Evolutionary conservation across 768 basidiomycete genomes (phyloP).

Genomic region (Gloeostereum incarnatum): DNA sequence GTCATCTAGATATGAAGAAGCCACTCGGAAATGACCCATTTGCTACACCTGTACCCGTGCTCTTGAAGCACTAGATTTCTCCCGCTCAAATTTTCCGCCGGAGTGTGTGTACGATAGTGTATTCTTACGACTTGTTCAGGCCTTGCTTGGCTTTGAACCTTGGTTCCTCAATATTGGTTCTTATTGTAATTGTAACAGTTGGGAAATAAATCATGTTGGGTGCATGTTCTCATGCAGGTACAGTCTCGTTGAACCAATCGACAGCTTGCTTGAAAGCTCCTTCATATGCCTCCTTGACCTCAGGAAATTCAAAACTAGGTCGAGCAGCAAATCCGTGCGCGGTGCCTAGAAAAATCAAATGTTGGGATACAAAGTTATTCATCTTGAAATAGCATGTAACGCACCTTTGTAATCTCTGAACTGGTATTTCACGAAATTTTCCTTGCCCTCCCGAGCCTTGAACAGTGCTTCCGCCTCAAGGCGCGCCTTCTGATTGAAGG

Average conservation of each 20-base stretch:
- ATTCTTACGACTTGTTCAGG: too few species aligned
- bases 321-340: conserved; percentile 36
- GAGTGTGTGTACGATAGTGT: too few species aligned
- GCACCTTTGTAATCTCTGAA: conserved; percentile 35
- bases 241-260: conserved; percentile 35
- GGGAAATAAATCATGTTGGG: too few species aligned
- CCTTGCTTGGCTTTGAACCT: too few species aligned
- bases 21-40: too few species aligned
- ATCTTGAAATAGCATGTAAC: conserved; percentile 1
- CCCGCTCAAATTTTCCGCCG: too few species aligned
- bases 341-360: conserved; percentile 22
- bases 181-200: too few species aligned
- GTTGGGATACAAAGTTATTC: neutral
- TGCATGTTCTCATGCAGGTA: conserved; percentile 13
- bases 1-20: too few species aligned
- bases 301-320: conserved; percentile 26
- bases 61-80: too few species aligned
- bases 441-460: conserved; percentile 23
- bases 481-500: conserved; percentile 20
- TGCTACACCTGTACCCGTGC: too few species aligned
- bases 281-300: conserved; percentile 31
- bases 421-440: conserved; percentile 31
- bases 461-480: conserved; percentile 25
- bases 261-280: conserved; percentile 30
- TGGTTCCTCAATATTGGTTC: too few species aligned